Base-by-base conservation (phyloP, 371 early-diverging fungal genomes). In the Lichtheimia corymbifera region DNA sequence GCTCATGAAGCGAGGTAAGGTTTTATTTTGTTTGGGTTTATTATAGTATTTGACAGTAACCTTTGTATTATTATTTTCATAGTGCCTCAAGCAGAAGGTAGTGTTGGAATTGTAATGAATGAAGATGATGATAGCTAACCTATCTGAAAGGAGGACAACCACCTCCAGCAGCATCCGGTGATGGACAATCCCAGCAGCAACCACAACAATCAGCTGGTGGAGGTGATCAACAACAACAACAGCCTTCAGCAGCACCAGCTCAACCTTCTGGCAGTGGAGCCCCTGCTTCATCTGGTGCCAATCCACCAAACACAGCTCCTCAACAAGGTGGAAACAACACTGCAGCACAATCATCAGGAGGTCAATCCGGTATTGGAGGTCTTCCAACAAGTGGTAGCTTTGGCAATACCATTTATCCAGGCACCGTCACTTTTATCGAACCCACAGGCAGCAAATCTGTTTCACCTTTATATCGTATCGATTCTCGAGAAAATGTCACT, bases 371-470 rank as follows among this genome's bases (percentile, higher is more conserved):
- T 35, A 35, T 72, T 5, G 68, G 63, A 28, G 68, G 57, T 12
- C 63, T 78, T 18, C 82, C 82, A 6, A 76, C 72, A 4, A 68
- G 73, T 15, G 74, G 65, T n/a, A 73, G 68, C 15, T 81, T 59
- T 55, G 77, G 77, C 35, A 69, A 71, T 57, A 67, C 62, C 28
- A 62, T 76, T 15, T 69, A 64, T 54, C 72, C 75, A 43, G 82
- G 70, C 50, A 47, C 50, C n/a, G 75, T 68, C 20, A 55, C 68
- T 9, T 76, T 76, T 58, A 22, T 72, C 20, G 63, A 73, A n/a
- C 82, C 82, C 15, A 78, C 70, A 4, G 65, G 68, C 24, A 73
- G 69, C 55, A 70, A 72, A 70, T 78, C 79, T 14, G 71, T 74
- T 15, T 65, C 71, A 13, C 82, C 82, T 13, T 62, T 81, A 22